Percentiles rank a stretch among this genome's conserved stretches.
Evolutionary conservation across 441 rosid species (phyloP).

Genomic region (Jatropha podagrica): DNA sequence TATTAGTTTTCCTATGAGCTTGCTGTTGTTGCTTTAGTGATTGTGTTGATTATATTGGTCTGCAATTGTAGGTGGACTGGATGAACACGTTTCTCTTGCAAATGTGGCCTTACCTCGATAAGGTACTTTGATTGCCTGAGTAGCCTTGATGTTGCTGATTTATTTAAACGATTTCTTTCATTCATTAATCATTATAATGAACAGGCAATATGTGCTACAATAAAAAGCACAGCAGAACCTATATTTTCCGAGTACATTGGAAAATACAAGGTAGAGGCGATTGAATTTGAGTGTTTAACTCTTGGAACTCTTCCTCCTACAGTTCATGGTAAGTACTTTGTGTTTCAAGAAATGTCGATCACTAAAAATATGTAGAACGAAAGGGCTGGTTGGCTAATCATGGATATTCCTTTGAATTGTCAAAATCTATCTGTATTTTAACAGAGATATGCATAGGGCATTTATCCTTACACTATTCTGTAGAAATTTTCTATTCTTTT

Average conservation of each 20-base stretch:
- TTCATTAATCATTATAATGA: conserved; percentile 9
- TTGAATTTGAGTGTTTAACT: conserved; percentile 60
- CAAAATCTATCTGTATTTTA: background rate
- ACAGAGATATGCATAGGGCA: background rate
- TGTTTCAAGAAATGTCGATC: background rate
- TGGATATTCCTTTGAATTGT: background rate
- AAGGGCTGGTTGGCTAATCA: background rate
- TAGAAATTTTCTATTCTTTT: background rate
- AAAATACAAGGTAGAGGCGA: conserved; percentile 51
- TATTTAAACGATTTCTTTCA: background rate
- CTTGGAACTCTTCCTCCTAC: conserved; percentile 82
- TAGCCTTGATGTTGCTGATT: conserved; percentile 10
- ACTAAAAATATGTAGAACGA: background rate
- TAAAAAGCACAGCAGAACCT: conserved; percentile 52
- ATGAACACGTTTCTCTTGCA: conserved; percentile 54
- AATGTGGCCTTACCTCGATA: conserved; percentile 71
- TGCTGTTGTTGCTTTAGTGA: background rate
- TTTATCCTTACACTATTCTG: background rate
- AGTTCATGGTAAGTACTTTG: conserved; percentile 48
- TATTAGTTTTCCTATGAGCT: background rate
- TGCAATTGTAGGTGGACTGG: conserved; percentile 62
- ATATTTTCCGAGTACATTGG: conserved; percentile 69
- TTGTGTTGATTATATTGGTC: conserved; percentile 10
- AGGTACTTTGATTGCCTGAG: conserved; percentile 36
- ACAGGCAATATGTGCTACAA: conserved; percentile 67